A percentile compares a stretch with the other conserved stretches of the same genome.
These are phyloP conservation scores for Dactylella cylindrospora DNA, from an alignment of 2,329 filamentous ascomycete genomes.

Conservation along the genomic window DNA sequence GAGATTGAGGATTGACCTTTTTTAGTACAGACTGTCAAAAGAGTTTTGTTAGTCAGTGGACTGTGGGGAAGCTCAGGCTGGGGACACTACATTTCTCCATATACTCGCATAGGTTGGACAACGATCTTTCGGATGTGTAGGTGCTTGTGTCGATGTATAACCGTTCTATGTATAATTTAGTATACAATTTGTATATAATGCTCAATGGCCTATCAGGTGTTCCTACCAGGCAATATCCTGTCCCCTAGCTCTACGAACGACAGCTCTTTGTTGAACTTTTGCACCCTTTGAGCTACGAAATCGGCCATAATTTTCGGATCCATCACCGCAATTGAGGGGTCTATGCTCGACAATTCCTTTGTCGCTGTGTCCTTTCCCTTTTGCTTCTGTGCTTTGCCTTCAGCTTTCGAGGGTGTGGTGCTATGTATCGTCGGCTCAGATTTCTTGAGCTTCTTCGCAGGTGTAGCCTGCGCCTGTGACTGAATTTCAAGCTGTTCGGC, in stretches of 20 bases:
- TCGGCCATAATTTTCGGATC: conserved; percentile 81
- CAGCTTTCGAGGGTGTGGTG: conserved; percentile 1
- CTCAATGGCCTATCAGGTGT: background rate
- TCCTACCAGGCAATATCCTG: conserved; percentile 72
- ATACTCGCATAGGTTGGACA: conserved; percentile 76
- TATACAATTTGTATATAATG: conserved; percentile 10
- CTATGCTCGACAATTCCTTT: conserved; percentile 56
- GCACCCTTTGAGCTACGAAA: conserved; percentile 76
- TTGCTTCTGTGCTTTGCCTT: conserved; percentile 46
- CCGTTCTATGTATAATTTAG: conserved; percentile 58
- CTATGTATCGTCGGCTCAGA: conserved; percentile 20
- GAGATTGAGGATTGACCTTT: conserved; percentile 53
- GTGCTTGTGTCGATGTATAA: conserved; percentile 77
- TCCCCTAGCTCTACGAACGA: conserved; percentile 83
- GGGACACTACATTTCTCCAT: conserved; percentile 61
- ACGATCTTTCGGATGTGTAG: conserved; percentile 66
- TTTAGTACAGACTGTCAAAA: conserved; percentile 32
- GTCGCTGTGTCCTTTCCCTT: conserved; percentile 21
- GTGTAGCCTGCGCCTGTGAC: background rate
- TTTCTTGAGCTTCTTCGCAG: conserved; percentile 25
- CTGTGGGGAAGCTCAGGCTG: background rate
- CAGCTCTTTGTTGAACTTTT: conserved; percentile 75
- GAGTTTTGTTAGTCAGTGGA: background rate
- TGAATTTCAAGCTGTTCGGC: conserved; percentile 8
- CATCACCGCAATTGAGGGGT: conserved; percentile 78